Conservation (phyloP, 2,329 filamentous ascomycete genomes). For the Setomelanomma holmii region DNA sequence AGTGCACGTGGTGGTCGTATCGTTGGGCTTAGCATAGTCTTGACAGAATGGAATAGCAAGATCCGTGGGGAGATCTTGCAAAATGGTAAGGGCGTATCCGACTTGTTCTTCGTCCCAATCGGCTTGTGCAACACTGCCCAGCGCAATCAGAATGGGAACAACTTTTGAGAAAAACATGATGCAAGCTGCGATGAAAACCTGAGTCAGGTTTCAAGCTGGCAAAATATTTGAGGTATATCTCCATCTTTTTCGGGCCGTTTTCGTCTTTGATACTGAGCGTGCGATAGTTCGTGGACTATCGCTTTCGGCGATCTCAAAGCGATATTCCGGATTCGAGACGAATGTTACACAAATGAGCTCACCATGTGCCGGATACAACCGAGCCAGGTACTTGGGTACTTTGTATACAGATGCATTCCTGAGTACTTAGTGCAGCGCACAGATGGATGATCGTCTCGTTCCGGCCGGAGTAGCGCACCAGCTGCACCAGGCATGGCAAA, state of each 20-base stretch:
- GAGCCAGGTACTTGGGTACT: background rate
- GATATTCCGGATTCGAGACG: background rate
- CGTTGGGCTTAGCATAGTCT: background rate
- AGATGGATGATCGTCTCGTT: background rate
- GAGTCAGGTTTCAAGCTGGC: background rate
- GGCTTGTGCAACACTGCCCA: too few species aligned
- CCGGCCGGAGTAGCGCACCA: background rate
- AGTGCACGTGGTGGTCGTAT: conserved; percentile 5
- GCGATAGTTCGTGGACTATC: conserved; percentile 6
- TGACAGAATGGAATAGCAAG: background rate
- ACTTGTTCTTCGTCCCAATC: too few species aligned
- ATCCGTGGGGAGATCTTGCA: background rate
- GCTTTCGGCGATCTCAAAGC: conserved; percentile 5
- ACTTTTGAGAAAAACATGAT: background rate
- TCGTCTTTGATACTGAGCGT: background rate
- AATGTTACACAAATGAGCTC: conserved; percentile 1
- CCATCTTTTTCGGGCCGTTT: background rate
- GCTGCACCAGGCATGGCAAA: too few species aligned
- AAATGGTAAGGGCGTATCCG: too few species aligned
- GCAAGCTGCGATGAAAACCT: background rate
- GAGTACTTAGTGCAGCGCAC: background rate
- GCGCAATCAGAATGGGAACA: too few species aligned
- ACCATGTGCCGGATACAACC: background rate
- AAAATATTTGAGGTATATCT: background rate
- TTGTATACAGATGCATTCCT: background rate